These are phyloP conservation scores for Tremella mesenterica DNA, from an alignment of 768 basidiomycete species.

Conservation along the genomic window DNA sequence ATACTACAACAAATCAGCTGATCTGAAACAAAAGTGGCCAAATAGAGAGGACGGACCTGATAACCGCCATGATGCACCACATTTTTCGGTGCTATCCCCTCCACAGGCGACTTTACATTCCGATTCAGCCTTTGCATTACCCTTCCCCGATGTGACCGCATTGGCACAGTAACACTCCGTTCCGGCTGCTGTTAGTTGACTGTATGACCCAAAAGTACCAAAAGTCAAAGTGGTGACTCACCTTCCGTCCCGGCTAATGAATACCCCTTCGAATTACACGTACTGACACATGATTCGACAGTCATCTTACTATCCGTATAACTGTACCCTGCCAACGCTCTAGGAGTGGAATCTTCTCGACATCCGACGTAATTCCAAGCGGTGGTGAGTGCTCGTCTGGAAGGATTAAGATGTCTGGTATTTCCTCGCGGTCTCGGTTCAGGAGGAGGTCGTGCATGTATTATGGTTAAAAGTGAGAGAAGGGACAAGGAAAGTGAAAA, in stretches of 20 bases:
- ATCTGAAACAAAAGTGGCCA: neutral
- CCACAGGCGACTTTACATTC: slow-evolving; percentile 9
- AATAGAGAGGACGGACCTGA: neutral
- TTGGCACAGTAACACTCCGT: slow-evolving; percentile 6
- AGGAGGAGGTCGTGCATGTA: too few species aligned
- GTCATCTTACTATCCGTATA: slow-evolving; percentile 11
- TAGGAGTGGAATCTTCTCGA: neutral
- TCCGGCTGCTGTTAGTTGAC: neutral
- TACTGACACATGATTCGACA: slow-evolving; percentile 15
- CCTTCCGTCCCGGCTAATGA: slow-evolving; percentile 21
- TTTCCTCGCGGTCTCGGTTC: too few species aligned
- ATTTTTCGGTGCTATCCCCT: slow-evolving; percentile 11
- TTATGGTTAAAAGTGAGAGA: too few species aligned
- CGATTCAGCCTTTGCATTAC: slow-evolving; percentile 1
- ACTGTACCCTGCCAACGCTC: neutral
- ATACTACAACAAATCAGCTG: neutral
- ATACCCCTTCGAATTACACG: slow-evolving; percentile 20
- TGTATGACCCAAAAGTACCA: neutral
- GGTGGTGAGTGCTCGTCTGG: neutral
- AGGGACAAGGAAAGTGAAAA: too few species aligned
- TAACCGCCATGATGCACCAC: slow-evolving; percentile 9
- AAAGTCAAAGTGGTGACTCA: too few species aligned
- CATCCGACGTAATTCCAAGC: slow-evolving; percentile 1
- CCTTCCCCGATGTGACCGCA: neutral
- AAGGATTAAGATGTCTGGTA: too few species aligned